phyloP scores from a whole-genome alignment of 1,139 yeast species.

The Pichia sp. region DNA sequence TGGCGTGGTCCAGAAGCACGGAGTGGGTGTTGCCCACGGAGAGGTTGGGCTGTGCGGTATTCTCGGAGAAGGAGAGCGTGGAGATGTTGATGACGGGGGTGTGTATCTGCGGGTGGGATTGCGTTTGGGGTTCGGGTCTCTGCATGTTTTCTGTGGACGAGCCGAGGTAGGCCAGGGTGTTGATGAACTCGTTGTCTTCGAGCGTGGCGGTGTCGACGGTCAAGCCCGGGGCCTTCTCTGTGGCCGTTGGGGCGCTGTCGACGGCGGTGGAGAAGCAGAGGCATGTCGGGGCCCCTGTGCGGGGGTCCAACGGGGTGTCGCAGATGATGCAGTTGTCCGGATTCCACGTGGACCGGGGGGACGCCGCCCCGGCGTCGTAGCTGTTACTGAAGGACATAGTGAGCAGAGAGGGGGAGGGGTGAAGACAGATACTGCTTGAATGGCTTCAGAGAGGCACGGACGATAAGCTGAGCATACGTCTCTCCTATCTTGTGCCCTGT shows the following conservation, averaged over 20 bases:
- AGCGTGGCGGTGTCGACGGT: neutral
- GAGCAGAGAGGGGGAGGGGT: neutral
- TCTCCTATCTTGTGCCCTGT: too few species aligned
- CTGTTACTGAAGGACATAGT: neutral
- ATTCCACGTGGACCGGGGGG: neutral
- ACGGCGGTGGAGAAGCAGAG: slow-evolving; percentile 1
- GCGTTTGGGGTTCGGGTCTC: neutral
- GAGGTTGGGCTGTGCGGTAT: neutral
- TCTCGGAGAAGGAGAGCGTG: neutral
- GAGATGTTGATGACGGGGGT: slow-evolving; percentile 3
- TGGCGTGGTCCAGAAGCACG: neutral
- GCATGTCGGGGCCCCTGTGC: neutral
- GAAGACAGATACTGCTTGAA: neutral
- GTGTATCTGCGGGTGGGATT: neutral
- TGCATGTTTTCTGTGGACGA: neutral
- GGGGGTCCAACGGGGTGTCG: neutral
- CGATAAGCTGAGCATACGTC: too few species aligned
- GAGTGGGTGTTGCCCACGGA: neutral
- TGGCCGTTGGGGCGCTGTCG: neutral
- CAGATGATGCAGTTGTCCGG: slow-evolving; percentile 3
- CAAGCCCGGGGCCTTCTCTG: neutral
- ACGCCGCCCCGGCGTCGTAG: neutral
- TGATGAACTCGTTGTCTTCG: neutral
- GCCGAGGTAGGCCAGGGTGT: neutral
- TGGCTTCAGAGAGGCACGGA: neutral